Base-by-base conservation (phyloP, 2,329 filamentous ascomycete species). In the Calonectria pteridis region DNA sequence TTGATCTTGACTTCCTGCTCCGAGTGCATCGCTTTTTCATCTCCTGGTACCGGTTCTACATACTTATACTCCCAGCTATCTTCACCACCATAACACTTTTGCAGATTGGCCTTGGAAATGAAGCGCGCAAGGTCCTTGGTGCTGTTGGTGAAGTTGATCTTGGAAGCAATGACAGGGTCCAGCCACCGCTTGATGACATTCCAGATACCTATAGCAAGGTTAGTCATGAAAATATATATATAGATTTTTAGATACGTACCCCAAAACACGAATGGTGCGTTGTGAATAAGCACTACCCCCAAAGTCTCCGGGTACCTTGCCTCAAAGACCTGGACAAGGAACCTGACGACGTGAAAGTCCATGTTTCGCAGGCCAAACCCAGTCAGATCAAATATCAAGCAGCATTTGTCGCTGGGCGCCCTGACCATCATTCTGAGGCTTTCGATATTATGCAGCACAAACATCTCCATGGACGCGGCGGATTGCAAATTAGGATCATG, bases 291-390 rank as follows among this genome's bases (percentile, higher is more conserved):
- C 5, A 95, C 92, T 1, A 89, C 86, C 46, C 93, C 93, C 2
- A 95, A 86, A 0, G 91, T 93, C 82, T 95, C 93, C 2, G 93
- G 93, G 79, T 95, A 95, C 80, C 94, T 94, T 63, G 93, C 93
- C 84, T 95, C 93, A 78, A 95, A 94, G 80, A 93, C 93, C 78
- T 94, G 93, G 84, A 95, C 94, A 86, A 95, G 93, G 85, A 94
- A 95, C 78, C 94, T 95, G 66, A 95, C 92, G 0, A 93, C 93
- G 0, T 91, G 88, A 81, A 94, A 95, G 83, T 95, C 93, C 89
- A 95, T 94, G 84, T 95, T 95, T 14, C 91, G 88, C 81, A 95
- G 86, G 18, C 89, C 89, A 81, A 95, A 95, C 74, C 90, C 88
- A 10, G 89, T 93, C 89, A 95, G 92, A 83, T 95, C 93, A 80